phyloP scores from a whole-genome alignment of 345 rosid genomes.

The Anacardium occidentale region DNA sequence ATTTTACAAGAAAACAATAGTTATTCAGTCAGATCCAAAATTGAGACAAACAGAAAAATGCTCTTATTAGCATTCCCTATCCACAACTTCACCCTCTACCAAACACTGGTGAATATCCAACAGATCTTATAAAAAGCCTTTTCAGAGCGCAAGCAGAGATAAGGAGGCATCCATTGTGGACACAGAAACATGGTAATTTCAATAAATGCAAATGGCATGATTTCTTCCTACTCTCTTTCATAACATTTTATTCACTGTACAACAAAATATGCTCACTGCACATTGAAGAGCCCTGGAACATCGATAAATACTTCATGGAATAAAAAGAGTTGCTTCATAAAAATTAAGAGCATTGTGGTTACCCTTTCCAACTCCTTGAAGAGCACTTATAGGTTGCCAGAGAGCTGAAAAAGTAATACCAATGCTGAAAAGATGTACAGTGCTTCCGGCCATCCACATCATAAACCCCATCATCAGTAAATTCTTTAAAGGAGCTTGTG shows the following conservation, averaged over 20 bases:
- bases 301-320: background rate
- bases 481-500: conserved; percentile 97
- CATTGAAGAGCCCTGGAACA: background rate
- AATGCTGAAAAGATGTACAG: conserved; percentile 97
- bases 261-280: background rate
- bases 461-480: conserved; percentile 99
- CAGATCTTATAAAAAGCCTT: background rate
- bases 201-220: background rate
- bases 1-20: background rate
- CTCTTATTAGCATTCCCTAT: background rate
- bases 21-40: background rate
- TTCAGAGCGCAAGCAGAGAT: background rate
- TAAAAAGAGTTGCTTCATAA: background rate
- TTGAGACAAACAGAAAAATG: background rate
- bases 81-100: background rate
- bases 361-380: conserved; percentile 98
- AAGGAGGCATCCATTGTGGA: background rate
- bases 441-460: conserved; percentile 99
- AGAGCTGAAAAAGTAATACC: conserved; percentile 99
- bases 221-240: background rate
- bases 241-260: background rate
- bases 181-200: background rate
- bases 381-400: conserved; percentile 97
- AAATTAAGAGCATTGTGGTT: conserved; percentile 24
- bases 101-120: background rate